Evolutionary conservation across 768 basidiomycete genomes (phyloP).

Genomic region (Lanmaoa rubissima): DNA sequence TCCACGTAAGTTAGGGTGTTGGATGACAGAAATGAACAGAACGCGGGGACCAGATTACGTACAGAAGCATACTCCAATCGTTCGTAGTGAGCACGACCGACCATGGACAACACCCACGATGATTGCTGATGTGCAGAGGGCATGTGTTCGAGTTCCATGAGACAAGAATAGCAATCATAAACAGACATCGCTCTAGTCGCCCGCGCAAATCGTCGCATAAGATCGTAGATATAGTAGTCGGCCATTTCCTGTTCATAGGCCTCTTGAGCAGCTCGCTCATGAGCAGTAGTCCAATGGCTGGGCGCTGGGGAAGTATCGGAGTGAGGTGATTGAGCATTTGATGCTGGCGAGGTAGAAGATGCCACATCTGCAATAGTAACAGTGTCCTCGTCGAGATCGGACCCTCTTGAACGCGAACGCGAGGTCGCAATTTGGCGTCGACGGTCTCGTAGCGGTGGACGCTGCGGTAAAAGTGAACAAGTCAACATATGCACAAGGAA

Average conservation of each 20-base stretch:
- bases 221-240: conserved; percentile 78
- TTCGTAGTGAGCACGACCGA: conserved; percentile 89
- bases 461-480: conserved; percentile 25
- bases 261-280: conserved; percentile 71
- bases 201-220: conserved; percentile 77
- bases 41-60: conserved; percentile 35
- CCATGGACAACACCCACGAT: conserved; percentile 75
- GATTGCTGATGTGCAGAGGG: conserved; percentile 72
- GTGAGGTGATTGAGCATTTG: conserved; percentile 56
- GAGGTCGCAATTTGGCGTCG: conserved; percentile 54
- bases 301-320: conserved; percentile 66
- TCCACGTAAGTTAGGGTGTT: conserved; percentile 14
- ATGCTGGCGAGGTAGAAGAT: conserved; percentile 60
- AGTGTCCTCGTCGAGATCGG: conserved; percentile 69
- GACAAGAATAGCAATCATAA: conserved; percentile 73
- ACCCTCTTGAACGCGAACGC: conserved; percentile 63
- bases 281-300: conserved; percentile 59
- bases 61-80: conserved; percentile 85
- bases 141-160: conserved; percentile 74
- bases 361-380: conserved; percentile 46
- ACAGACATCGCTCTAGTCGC: conserved; percentile 72
- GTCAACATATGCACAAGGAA: conserved; percentile 5
- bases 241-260: conserved; percentile 70
- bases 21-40: conserved; percentile 17
- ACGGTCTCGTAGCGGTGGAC: conserved; percentile 49